These are phyloP conservation scores for Fusarium oligoseptatum DNA, from an alignment of 2,329 filamentous ascomycete genomes.

Conservation along the genomic window DNA sequence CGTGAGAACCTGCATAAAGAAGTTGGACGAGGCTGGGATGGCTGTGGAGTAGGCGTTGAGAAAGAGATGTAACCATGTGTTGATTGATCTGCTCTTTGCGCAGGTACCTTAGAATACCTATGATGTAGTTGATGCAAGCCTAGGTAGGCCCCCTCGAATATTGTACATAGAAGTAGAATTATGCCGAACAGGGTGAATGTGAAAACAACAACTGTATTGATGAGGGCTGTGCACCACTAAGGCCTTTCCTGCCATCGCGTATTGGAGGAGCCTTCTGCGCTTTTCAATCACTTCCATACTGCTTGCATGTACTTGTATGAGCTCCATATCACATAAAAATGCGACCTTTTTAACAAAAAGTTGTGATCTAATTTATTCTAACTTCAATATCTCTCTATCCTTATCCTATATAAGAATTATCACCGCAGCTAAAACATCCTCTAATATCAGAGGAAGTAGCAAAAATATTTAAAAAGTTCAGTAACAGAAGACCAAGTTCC, in stretches of 20 bases:
- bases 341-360: constrained; percentile 11
- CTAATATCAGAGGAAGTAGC: constrained; percentile 7
- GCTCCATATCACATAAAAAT: constrained; percentile 12
- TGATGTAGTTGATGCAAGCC: background rate
- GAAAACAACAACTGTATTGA: background rate
- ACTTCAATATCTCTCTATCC: background rate
- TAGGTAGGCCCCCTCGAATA: background rate
- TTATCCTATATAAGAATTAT: constrained; percentile 6
- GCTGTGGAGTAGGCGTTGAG: constrained; percentile 62
- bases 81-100: constrained; percentile 13
- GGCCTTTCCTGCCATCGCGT: constrained; percentile 8
- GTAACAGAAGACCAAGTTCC: constrained; percentile 37
- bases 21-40: constrained; percentile 62
- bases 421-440: constrained; percentile 27
- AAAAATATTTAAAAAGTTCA: constrained; percentile 26
- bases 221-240: background rate
- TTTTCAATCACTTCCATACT: constrained; percentile 16
- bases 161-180: background rate
- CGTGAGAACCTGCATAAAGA: constrained; percentile 64
- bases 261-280: constrained; percentile 7
- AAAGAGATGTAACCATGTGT: constrained; percentile 55
- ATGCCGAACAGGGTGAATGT: background rate
- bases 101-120: constrained; percentile 30
- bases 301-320: constrained; percentile 16
- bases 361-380: background rate